A percentile compares a stretch with the other conserved stretches of the same genome.
Conservation (phyloP, 441 rosid genomes). For the Mallotus japonicus region DNA sequence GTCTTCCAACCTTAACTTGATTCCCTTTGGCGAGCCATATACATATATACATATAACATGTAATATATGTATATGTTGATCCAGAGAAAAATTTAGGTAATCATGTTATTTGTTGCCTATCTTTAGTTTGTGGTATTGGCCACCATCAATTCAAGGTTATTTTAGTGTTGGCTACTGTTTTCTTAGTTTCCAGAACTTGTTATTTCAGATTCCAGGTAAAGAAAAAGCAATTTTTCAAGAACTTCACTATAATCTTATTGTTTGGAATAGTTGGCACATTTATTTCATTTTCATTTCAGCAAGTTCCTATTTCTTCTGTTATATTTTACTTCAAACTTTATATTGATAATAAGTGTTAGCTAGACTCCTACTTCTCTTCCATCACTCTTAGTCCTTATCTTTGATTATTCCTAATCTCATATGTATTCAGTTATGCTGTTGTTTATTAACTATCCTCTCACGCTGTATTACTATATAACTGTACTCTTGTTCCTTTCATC, state of each 20-base stretch:
- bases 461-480: too few species aligned
- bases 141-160: constrained; percentile 2
- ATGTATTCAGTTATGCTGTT: too few species aligned
- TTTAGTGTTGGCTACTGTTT: neutral
- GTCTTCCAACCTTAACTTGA: constrained; percentile 90
- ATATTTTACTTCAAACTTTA: neutral
- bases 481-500: too few species aligned
- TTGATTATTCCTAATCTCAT: too few species aligned
- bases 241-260: constrained; percentile 57
- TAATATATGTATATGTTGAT: too few species aligned
- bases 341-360: neutral
- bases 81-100: neutral
- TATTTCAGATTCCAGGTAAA: constrained; percentile 70
- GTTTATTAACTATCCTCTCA: too few species aligned
- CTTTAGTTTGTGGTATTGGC: neutral
- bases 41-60: neutral
- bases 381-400: too few species aligned
- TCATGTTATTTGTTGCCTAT: neutral
- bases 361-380: too few species aligned
- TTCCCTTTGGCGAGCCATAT: constrained; percentile 63
- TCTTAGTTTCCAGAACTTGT: constrained; percentile 21
- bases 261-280: constrained; percentile 68
- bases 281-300: constrained; percentile 62
- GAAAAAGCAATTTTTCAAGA: constrained; percentile 74
- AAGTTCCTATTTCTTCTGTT: constrained; percentile 18